A percentile compares a stretch with the other conserved stretches of the same genome.
Evolutionary conservation across 2,329 filamentous ascomycete species (phyloP).

Genomic region (Aspergillus sp.): DNA sequence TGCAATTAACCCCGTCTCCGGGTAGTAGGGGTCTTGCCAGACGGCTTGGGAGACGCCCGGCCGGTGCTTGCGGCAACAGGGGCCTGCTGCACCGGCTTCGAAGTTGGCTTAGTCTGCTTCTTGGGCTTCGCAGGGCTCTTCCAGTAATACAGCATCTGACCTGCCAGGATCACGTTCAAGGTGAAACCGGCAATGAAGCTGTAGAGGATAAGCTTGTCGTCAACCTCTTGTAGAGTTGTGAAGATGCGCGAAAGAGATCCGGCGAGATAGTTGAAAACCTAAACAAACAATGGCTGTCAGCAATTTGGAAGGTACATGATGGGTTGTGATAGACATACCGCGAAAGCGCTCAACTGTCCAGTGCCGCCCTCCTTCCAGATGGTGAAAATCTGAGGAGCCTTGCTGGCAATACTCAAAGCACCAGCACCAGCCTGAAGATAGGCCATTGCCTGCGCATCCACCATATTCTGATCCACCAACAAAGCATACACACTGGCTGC

Average conservation of each 20-base stretch:
- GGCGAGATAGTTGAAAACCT: slow-evolving; percentile 97
- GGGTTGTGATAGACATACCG: slow-evolving; percentile 53
- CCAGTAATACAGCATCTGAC: slow-evolving; percentile 97
- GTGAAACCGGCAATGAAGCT: slow-evolving; percentile 84
- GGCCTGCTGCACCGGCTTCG: slow-evolving; percentile 20
- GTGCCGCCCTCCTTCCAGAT: slow-evolving; percentile 82
- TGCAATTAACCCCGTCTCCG: slow-evolving; percentile 44
- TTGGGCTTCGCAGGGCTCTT: slow-evolving; percentile 50
- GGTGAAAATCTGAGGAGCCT: slow-evolving; percentile 85
- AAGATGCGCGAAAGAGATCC: slow-evolving; percentile 94
- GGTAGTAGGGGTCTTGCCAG: slow-evolving; percentile 48
- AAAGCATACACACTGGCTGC: slow-evolving; percentile 63
- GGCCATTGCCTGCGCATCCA: slow-evolving; percentile 61
- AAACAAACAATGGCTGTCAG: slow-evolving; percentile 8
- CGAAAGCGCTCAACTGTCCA: slow-evolving; percentile 92
- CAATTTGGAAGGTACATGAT: background rate
- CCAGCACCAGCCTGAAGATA: slow-evolving; percentile 81
- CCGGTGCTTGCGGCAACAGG: slow-evolving; percentile 31
- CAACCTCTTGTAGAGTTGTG: slow-evolving; percentile 93
- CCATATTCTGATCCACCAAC: slow-evolving; percentile 55
- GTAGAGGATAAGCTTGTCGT: slow-evolving; percentile 93
- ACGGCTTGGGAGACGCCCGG: slow-evolving; percentile 34
- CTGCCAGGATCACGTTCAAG: slow-evolving; percentile 80
- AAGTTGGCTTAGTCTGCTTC: slow-evolving; percentile 28
- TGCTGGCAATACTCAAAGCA: slow-evolving; percentile 75